Base-by-base conservation (phyloP, 768 basidiomycete genomes). In the Phylloporus arenicola region DNA sequence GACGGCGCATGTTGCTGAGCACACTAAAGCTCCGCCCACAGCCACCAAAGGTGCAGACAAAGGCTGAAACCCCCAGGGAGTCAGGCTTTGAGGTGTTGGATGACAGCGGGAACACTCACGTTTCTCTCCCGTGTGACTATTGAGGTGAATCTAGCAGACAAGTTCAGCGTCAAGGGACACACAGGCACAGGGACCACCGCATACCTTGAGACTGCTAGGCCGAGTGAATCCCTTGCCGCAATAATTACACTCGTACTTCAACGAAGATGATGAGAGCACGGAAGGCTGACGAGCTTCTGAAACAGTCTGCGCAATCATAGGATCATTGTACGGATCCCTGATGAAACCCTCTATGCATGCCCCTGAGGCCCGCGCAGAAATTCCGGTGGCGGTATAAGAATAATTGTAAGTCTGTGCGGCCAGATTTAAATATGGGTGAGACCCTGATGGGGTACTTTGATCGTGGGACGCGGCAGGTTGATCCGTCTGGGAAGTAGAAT, bases 1-100 rank as follows among this genome's bases (percentile, higher is more conserved):
- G 88, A 50, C 88, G 76, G 54, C 88, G 84, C 88, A 91, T 91
- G 72, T 91, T 91, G 68, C 86, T 89, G 62, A 89, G 80, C 44
- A 90, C 88, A 61, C 86, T 88, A 68, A 91, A 91, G 63, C 83
- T 82, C 39, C 88, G 83, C 7, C 84, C 84, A 69, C 88, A 91
- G 51, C 79, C 79, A 55, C 83, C 79, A 46, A 81, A 78, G 16
- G 88, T 82, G 64, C 88, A 91, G 39, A 76, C 71, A 68, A 86
- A 89, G 9, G 88, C 88, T 90, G 64, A 51, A 56, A 16, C 25
- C 17, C 24, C 49, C 14, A 34, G 37, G 4, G 42, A 38, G 43
- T 64, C 50, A 53, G 44, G 51, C 46, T 49, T 40, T 53, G 56
- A 61, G 33, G 25, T n/a, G 53, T 16, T 22, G 24, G 43, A 34